Conservation (phyloP, 306 rosid species). For the Prunus kanzakura region DNA sequence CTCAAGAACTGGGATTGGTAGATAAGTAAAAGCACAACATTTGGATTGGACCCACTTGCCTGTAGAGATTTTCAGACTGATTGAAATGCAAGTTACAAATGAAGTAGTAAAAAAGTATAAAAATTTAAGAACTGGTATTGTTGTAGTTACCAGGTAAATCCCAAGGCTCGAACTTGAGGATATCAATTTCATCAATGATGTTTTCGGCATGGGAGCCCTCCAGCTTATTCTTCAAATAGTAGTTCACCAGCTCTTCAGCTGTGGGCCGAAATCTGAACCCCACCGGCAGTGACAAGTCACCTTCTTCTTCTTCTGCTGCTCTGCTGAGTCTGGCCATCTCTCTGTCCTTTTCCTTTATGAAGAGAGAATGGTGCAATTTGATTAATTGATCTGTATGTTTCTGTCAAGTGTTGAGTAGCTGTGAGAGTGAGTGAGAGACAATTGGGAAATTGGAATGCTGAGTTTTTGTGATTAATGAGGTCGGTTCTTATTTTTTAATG, state of each 20-base stretch:
- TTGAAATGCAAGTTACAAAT: neutral
- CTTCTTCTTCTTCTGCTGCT: neutral
- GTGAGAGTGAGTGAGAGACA: no score
- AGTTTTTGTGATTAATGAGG: no score
- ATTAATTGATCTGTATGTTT: no score
- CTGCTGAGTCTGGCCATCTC: neutral
- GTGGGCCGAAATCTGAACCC: slow-evolving; percentile 70
- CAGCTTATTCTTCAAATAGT: slow-evolving; percentile 47
- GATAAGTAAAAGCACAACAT: no score
- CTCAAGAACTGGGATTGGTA: no score
- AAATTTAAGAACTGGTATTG: neutral
- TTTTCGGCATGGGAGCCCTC: slow-evolving; percentile 5
- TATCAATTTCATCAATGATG: slow-evolving; percentile 40
- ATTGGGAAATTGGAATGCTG: no score
- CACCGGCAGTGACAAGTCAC: slow-evolving; percentile 5
- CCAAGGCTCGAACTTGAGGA: slow-evolving; percentile 53
- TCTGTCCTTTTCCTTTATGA: neutral
- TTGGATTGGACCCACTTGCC: no score
- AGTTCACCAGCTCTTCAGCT: slow-evolving; percentile 52
- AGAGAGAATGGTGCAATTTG: no score
- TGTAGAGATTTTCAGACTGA: no score
- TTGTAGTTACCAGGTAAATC: slow-evolving; percentile 40
- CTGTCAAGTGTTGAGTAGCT: no score
- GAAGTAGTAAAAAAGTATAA: neutral
- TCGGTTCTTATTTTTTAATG: no score